Conservation (phyloP, 1,284 basidiomycete genomes). For the Apiotrichum akiyoshidainum region DNA sequence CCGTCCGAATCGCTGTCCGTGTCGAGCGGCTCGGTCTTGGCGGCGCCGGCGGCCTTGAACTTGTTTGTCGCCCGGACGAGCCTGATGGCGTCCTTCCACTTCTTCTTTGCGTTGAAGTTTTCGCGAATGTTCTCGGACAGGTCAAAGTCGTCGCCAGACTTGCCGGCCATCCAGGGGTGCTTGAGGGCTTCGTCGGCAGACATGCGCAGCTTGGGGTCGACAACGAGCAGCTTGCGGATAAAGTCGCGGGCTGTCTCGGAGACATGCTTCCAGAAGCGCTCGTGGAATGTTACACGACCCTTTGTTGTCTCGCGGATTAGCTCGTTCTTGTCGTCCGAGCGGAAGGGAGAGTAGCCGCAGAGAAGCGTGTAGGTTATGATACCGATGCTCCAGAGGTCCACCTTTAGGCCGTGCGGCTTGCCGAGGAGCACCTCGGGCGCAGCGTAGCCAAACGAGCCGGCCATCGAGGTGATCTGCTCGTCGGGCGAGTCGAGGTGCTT, state of each 20-base stretch:
- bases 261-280: conserved; percentile 89
- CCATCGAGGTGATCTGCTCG: conserved; percentile 74
- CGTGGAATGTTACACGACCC: conserved; percentile 84
- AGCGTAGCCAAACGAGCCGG: conserved; percentile 90
- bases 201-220: conserved; percentile 68
- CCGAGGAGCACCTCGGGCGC: conserved; percentile 87
- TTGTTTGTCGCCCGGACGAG: conserved; percentile 19
- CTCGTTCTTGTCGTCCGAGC: conserved; percentile 72
- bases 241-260: conserved; percentile 56
- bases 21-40: conserved; percentile 7
- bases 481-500: conserved; percentile 75
- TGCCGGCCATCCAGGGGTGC: conserved; percentile 53
- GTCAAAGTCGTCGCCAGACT: conserved; percentile 61
- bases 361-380: conserved; percentile 90
- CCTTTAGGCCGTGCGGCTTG: conserved; percentile 80
- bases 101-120: conserved; percentile 53
- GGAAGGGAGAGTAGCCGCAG: conserved; percentile 91
- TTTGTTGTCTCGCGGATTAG: conserved; percentile 77
- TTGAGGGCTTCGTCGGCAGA: conserved; percentile 71
- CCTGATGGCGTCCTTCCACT: conserved; percentile 35
- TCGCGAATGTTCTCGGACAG: conserved; percentile 66
- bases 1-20: conserved; percentile 6
- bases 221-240: conserved; percentile 68
- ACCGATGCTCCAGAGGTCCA: conserved; percentile 90
- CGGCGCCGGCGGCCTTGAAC: conserved; percentile 7